Evolutionary conservation across 2,329 filamentous ascomycete genomes (phyloP).

Genomic region (Colletotrichum spinosum): DNA sequence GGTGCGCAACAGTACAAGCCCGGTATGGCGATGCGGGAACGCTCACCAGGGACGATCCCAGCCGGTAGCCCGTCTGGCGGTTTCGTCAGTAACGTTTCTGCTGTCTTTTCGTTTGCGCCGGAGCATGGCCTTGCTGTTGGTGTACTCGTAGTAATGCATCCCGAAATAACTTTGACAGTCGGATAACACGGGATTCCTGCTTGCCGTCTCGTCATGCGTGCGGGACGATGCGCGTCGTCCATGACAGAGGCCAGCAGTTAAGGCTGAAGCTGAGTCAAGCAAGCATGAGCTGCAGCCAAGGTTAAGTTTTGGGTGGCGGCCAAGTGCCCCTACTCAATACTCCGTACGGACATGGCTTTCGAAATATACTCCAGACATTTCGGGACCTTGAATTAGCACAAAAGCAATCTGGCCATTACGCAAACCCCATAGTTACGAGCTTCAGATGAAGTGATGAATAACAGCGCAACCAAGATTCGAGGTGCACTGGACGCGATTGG

Average conservation of each 20-base stretch:
- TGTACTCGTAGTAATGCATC: no score
- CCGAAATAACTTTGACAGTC: no score
- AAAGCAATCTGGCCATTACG: no score
- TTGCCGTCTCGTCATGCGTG: slow-evolving; percentile 8
- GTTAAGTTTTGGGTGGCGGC: slow-evolving; percentile 12
- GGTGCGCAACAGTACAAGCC: no score
- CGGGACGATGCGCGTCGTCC: slow-evolving; percentile 9
- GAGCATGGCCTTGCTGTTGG: no score
- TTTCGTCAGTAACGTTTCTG: slow-evolving; percentile 4
- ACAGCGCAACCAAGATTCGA: neutral
- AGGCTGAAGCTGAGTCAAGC: neutral
- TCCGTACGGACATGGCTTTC: no score
- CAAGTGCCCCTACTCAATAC: neutral
- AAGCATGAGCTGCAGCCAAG: neutral
- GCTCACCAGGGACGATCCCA: slow-evolving; percentile 10
- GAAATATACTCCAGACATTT: slow-evolving; percentile 18
- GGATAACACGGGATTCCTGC: neutral
- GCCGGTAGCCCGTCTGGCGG: neutral
- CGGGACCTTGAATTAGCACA: no score
- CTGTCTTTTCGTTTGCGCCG: neutral
- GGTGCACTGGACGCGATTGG: neutral
- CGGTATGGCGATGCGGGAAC: no score
- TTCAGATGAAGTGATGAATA: neutral
- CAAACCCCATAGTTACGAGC: neutral
- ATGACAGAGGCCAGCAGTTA: neutral